Percentiles rank a stretch among this genome's conserved stretches.
Evolutionary conservation across 306 rosid species (phyloP).

Genomic region (Citrullus colocynthis): DNA sequence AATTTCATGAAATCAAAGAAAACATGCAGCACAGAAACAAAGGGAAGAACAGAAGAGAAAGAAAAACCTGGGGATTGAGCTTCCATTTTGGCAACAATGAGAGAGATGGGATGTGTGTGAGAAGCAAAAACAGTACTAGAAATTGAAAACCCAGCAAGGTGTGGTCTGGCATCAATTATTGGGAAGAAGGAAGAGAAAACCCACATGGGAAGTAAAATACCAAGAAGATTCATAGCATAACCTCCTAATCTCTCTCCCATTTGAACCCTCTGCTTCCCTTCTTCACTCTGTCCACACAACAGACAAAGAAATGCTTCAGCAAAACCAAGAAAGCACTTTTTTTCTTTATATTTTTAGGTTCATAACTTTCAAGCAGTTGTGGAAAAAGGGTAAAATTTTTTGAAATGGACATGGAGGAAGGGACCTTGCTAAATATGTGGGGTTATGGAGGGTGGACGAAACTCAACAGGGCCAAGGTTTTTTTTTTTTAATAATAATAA

Average conservation of each 20-base stretch:
- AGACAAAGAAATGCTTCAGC: slow-evolving; percentile 40
- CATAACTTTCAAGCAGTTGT: neutral
- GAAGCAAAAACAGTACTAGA: slow-evolving; percentile 6
- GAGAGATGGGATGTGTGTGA: slow-evolving; percentile 21
- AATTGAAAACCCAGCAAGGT: slow-evolving; percentile 19
- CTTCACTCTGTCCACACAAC: slow-evolving; percentile 9
- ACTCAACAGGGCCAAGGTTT: too few species aligned
- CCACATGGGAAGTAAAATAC: slow-evolving; percentile 32
- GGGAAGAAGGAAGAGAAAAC: slow-evolving; percentile 20
- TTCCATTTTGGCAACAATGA: slow-evolving; percentile 33
- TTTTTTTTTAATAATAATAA: too few species aligned
- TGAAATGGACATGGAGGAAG: neutral
- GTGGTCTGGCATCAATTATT: slow-evolving; percentile 25
- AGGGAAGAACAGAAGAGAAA: neutral
- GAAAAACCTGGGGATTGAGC: slow-evolving; percentile 66
- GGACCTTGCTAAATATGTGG: neutral
- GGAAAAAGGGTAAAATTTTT: neutral
- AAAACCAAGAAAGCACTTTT: slow-evolving; percentile 61
- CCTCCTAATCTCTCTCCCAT: neutral
- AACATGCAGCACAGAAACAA: neutral
- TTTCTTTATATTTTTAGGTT: neutral
- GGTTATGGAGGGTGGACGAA: neutral
- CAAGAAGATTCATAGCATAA: slow-evolving; percentile 29
- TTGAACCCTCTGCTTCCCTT: neutral
- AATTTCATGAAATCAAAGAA: neutral